Evolutionary conservation across 345 rosid genomes (phyloP), one percentile per base, ranked within the genome.

Genomic region (Brassica carinata): DNA sequence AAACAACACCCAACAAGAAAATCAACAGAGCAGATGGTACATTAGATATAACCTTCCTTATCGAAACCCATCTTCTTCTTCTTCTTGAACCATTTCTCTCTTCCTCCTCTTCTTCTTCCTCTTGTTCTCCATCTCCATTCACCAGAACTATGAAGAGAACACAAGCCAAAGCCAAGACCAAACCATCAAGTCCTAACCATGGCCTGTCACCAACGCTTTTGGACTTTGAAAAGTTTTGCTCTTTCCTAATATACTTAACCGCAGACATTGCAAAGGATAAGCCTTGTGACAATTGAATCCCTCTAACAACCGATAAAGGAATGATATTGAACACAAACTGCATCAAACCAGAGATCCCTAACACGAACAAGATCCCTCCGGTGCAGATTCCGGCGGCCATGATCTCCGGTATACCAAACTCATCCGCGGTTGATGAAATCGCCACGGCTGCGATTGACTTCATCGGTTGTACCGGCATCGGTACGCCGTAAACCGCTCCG

Each of bases 391-490:
- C 94, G 0, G 96, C 89, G 0, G 94, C 97, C 96, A 90, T 90
- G 3, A 88, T 82, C 79, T 90, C 98, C 7, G 93, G 96, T 78
- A 92, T 81, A 0, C 89, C 89, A 15, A 92, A 94, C 38, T 82
- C 88, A 1, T 85, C 69, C 7, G 79, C 82, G 1, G 29, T 66
- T 0, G 94, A 88, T 5, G 83, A 80, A 13, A 94, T 86, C 18
- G 92, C 98, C 8, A 81, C 97, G 0, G 97, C 97, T 0, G 94
- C 93, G 0, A 94, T 92, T 0, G 96, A 84, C 72, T 94, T 94
- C 97, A 94, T 89, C 55, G 97, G 97, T 70, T 94, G 97, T n/a
- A 94, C 98, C 5, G 97, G 96, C 97, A 94, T 90, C 2, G 94
- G 96, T 8, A 92, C 96, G 0, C 96, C 97, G 55, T 92, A 90